These are phyloP conservation scores for Mycena polygramma DNA, from an alignment of 768 basidiomycete genomes.

Conservation along the genomic window DNA sequence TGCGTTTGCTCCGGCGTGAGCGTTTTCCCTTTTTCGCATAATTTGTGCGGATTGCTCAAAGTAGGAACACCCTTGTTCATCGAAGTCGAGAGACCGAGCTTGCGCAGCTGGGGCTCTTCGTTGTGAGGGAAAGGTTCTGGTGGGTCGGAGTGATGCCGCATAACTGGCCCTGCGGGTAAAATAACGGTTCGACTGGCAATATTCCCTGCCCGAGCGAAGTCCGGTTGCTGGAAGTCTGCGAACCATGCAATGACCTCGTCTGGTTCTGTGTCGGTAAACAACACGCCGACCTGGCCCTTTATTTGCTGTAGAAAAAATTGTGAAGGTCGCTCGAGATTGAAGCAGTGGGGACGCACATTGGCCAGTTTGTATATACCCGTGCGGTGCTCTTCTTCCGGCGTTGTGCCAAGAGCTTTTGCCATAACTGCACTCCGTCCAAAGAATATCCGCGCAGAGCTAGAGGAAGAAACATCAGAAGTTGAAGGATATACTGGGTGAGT, in stretches of 20 bases:
- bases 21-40: constrained; percentile 87
- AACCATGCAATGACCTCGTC: constrained; percentile 96
- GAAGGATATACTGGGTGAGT: neutral
- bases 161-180: constrained; percentile 87
- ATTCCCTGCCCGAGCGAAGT: constrained; percentile 94
- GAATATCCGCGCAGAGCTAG: constrained; percentile 89
- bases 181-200: constrained; percentile 78
- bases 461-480: constrained; percentile 17
- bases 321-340: constrained; percentile 17
- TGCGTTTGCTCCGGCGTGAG: constrained; percentile 92
- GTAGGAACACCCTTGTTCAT: constrained; percentile 92
- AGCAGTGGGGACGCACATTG: constrained; percentile 60
- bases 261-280: constrained; percentile 93
- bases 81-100: constrained; percentile 87
- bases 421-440: constrained; percentile 91
- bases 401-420: constrained; percentile 94
- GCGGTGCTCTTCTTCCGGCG: constrained; percentile 88
- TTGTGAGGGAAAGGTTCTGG: constrained; percentile 95
- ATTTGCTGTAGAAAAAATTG: constrained; percentile 71
- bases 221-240: constrained; percentile 86
- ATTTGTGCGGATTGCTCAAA: constrained; percentile 79
- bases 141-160: constrained; percentile 83
- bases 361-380: constrained; percentile 85
- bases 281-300: constrained; percentile 93
- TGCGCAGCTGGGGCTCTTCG: constrained; percentile 96